Conservation (phyloP, 805 yeast species). For the Saturnispora besseyi region DNA sequence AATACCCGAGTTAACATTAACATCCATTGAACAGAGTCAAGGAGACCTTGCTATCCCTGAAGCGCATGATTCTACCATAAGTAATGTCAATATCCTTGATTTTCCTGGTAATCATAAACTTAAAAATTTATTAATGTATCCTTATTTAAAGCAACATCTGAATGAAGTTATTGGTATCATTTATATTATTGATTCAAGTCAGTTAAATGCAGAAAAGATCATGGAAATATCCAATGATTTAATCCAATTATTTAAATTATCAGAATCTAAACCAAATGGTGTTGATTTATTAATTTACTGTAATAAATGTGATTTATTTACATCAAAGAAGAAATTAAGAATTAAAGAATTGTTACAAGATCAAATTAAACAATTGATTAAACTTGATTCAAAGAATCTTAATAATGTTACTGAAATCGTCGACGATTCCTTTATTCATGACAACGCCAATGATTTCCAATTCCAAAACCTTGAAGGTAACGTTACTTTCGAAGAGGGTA, state of each 20-base stretch:
- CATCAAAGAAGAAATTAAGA: conserved; percentile 61
- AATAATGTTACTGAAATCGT: conserved; percentile 32
- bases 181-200: conserved; percentile 67
- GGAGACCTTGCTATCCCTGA: conserved; percentile 27
- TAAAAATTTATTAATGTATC: conserved; percentile 43
- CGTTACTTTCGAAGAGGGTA: conserved; percentile 64
- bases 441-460: conserved; percentile 34
- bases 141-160: conserved; percentile 35
- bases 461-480: conserved; percentile 68
- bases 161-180: conserved; percentile 55
- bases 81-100: conserved; percentile 51
- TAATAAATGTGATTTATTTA: conserved; percentile 80
- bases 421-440: conserved; percentile 36
- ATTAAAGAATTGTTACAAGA: conserved; percentile 50
- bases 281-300: conserved; percentile 70
- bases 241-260: conserved; percentile 46
- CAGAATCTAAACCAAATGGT: conserved; percentile 60
- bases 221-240: conserved; percentile 49
- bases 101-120: conserved; percentile 86
- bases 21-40: conserved; percentile 41
- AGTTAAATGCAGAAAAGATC: conserved; percentile 41
- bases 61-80: conserved; percentile 22
- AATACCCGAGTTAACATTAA: conserved; percentile 32
- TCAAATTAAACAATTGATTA: conserved; percentile 52
- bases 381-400: conserved; percentile 36